Evolutionary conservation across 2,329 filamentous ascomycete genomes (phyloP).

Genomic region (Septoria linicola): DNA sequence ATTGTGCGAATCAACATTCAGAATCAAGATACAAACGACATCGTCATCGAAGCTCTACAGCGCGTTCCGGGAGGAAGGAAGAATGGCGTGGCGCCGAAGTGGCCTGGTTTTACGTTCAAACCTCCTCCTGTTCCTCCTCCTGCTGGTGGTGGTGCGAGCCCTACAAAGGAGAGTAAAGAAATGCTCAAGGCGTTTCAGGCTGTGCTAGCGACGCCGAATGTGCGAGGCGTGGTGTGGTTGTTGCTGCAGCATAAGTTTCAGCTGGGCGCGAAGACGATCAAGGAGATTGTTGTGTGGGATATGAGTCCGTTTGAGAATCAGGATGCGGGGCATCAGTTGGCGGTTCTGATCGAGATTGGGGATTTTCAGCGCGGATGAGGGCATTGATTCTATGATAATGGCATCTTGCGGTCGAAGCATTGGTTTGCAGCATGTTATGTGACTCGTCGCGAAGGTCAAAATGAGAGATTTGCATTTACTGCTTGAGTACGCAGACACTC

Average conservation of each 20-base stretch:
- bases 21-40: constrained; percentile 17
- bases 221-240: constrained; percentile 3
- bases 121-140: too few relatives aligned
- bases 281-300: constrained; percentile 5
- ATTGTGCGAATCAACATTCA: constrained; percentile 15
- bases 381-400: too few relatives aligned
- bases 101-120: constrained; percentile 20
- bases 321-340: constrained; percentile 6
- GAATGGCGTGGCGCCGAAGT: constrained; percentile 11
- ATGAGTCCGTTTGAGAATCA: constrained; percentile 8
- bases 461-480: too few relatives aligned
- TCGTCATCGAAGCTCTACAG: constrained; percentile 18
- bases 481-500: too few relatives aligned
- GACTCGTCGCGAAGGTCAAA: too few relatives aligned
- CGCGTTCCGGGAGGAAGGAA: constrained; percentile 12
- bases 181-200: constrained; percentile 4
- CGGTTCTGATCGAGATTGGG: constrained; percentile 8
- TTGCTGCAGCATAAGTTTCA: constrained; percentile 7
- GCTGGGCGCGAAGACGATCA: constrained; percentile 2
- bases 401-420: too few relatives aligned
- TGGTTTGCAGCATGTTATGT: too few relatives aligned
- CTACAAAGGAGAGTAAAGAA: background rate
- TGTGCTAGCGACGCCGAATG: constrained; percentile 7
- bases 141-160: too few relatives aligned
- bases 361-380: too few relatives aligned